Percentiles rank a stretch among this genome's conserved stretches.
Evolutionary conservation across 352 stramenopile species (phyloP).

Genomic region (Pilasporangium apinafurcum): DNA sequence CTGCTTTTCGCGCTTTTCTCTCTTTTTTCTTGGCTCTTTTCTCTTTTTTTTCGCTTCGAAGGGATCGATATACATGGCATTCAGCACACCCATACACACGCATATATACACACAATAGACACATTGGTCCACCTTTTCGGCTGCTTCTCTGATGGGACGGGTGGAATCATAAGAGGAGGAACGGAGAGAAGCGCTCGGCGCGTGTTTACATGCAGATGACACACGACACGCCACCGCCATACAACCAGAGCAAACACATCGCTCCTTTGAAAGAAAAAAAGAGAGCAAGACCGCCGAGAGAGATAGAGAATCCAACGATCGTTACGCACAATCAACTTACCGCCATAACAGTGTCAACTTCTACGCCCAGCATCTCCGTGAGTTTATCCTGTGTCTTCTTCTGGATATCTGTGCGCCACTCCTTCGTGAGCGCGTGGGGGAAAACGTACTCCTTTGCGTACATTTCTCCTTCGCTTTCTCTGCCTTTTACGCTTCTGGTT

Average conservation of each 20-base stretch:
- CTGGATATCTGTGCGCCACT: constrained; percentile 56
- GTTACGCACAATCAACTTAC: constrained; percentile 33
- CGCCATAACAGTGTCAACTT: constrained; percentile 84
- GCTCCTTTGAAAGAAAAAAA: constrained; percentile 1
- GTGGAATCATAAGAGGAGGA: too few species aligned
- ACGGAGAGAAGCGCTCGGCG: too few species aligned
- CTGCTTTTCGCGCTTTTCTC: constrained; percentile 3
- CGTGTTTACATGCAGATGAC: neutral
- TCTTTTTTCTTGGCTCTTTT: constrained; percentile 9
- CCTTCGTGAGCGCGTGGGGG: constrained; percentile 40
- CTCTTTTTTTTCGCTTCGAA: constrained; percentile 5
- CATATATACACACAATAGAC: constrained; percentile 1
- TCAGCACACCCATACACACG: constrained; percentile 2
- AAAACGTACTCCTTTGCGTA: constrained; percentile 54
- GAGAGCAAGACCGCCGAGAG: constrained; percentile 1
- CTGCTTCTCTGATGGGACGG: too few species aligned
- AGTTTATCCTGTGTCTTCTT: constrained; percentile 42
- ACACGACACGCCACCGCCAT: constrained; percentile 4
- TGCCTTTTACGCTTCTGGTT: neutral
- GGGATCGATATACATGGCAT: constrained; percentile 11
- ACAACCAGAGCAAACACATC: constrained; percentile 6
- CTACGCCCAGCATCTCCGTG: constrained; percentile 72
- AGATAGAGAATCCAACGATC: neutral
- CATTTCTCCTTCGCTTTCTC: constrained; percentile 13
- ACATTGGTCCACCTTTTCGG: too few species aligned